Base-by-base conservation (phyloP, 352 stramenopile genomes). In the Peronospora destructor region DNA sequence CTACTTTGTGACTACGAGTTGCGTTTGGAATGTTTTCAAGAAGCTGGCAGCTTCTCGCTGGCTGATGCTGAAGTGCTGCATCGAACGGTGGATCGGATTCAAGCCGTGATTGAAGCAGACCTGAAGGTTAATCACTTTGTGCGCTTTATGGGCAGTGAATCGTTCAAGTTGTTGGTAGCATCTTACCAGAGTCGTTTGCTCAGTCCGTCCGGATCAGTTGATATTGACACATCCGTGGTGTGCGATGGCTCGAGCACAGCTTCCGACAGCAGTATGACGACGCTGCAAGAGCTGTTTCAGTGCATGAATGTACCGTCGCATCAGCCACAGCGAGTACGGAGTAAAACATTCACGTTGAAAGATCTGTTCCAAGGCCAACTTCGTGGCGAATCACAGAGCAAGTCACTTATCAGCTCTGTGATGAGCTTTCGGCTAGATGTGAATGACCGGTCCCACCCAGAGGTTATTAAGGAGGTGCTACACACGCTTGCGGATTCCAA, bases 121-220 rank as follows among this genome's bases (percentile, higher is more conserved):
- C 66, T 93, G 26, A 79, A 84, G 34, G 77, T 93, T 36, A 91
- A 93, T 56, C 77, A 93, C 45, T 93, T 93, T 55, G 79, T 93
- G 26, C 76, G 82, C 5, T 93, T 93, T 47, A 90, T 93, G 75
- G 66, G 68, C 25, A 90, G 78, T 39, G 68, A 81, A 14, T 87
- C 75, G 29, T 91, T 93, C 59, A 84, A 84, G 60, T 76, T 75
- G 14, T 59, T 93, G 14, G 76, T 91, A 3, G 66, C 68, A 9
- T 88, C 75, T 2, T 90, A 85, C 43, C 77, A 88, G 49, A 86
- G 76, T 41, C 77, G 77, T 0, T 59, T 90, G 36, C 59, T 93
- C 6, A 87, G 78, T 55, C 78, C 79, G 6, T 85, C 69, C 10
- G 69, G 64, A 13, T 72, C 62, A 21, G 67, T 66, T 2, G 51